A percentile compares a stretch with the other conserved stretches of the same genome.
phyloP scores from a whole-genome alignment of 768 basidiomycete species.

The Baorangia bicolor region DNA sequence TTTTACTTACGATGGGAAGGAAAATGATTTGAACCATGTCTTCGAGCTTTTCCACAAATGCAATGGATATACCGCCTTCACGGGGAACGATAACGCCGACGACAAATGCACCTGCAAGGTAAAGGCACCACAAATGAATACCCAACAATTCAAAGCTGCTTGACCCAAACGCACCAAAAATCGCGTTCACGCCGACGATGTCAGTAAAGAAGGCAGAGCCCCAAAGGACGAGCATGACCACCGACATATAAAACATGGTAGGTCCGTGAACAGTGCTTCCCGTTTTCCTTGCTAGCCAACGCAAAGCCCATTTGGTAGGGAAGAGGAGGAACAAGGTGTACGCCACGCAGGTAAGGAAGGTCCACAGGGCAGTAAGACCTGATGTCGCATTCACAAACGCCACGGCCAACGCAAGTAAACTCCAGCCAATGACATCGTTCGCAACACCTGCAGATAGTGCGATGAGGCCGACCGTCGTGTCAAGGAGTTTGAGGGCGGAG shows the following conservation, averaged over 20 bases:
- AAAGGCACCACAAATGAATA: neutral
- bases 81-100: constrained; percentile 82
- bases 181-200: constrained; percentile 90
- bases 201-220: constrained; percentile 92
- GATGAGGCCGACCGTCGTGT: constrained; percentile 90
- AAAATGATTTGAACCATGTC: constrained; percentile 92
- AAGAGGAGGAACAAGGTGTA: constrained; percentile 80
- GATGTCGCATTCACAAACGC: constrained; percentile 87
- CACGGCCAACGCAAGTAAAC: constrained; percentile 83
- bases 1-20: constrained; percentile 69
- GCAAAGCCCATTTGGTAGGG: constrained; percentile 57
- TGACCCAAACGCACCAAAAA: constrained; percentile 60
- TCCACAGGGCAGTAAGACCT: constrained; percentile 82
- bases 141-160: neutral
- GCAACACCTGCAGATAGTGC: constrained; percentile 92
- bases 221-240: constrained; percentile 78
- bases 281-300: constrained; percentile 72
- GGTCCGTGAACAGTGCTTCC: constrained; percentile 84
- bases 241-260: constrained; percentile 85
- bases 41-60: constrained; percentile 90
- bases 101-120: constrained; percentile 68
- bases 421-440: constrained; percentile 89
- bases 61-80: constrained; percentile 80
- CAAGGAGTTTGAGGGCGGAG: constrained; percentile 84
- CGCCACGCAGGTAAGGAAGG: constrained; percentile 75